Conservation (phyloP, 2,329 filamentous ascomycete species). For the Aspergillus alliaceus region DNA sequence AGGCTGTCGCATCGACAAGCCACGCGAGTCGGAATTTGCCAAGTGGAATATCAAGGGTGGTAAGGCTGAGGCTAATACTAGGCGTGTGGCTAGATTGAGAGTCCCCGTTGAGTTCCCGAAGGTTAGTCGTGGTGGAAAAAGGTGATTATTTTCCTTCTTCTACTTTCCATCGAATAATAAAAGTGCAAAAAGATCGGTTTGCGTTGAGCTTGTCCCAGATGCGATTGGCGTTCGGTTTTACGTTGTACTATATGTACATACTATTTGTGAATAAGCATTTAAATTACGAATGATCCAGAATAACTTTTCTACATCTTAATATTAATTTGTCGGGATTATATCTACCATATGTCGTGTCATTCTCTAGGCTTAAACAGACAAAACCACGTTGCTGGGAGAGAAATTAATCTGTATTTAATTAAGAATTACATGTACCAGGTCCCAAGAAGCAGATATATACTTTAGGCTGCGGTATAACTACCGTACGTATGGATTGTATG, state of each 20-base stretch:
- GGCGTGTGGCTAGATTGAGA: conserved; percentile 66
- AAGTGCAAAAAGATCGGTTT: not conserved
- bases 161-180: not conserved
- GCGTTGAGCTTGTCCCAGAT: not conserved
- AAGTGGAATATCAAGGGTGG: conserved; percentile 55
- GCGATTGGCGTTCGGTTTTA: conserved; percentile 1
- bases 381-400: no score
- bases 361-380: no score
- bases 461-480: no score
- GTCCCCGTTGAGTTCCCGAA: conserved; percentile 84
- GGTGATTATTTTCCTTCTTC: conserved; percentile 3
- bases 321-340: not conserved
- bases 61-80: conserved; percentile 56
- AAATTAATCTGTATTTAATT: no score
- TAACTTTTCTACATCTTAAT: not conserved
- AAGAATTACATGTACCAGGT: no score
- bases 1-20: conserved; percentile 46
- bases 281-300: not conserved
- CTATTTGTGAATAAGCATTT: conserved; percentile 4
- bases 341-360: not conserved
- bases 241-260: not conserved
- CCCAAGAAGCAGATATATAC: no score
- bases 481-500: no score
- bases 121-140: conserved; percentile 42
- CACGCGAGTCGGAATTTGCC: conserved; percentile 41